A percentile compares a stretch with the other conserved stretches of the same genome.
phyloP scores from a whole-genome alignment of 73 alveolate species.

The Symbiodinium pilosum region DNA sequence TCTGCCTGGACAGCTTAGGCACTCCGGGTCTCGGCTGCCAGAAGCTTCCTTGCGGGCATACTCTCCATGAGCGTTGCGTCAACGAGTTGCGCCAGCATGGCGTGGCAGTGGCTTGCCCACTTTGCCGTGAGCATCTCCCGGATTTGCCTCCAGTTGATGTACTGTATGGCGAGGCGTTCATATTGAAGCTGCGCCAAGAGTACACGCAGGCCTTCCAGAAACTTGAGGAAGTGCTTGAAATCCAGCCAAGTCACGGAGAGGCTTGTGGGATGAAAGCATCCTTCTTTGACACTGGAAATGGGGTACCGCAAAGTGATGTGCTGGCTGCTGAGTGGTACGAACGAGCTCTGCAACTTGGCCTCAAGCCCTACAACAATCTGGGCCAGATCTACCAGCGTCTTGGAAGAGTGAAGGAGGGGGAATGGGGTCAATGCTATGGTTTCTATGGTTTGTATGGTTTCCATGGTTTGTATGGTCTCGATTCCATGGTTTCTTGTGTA shows the following conservation, averaged over 20 bases:
- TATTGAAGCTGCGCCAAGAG: not conserved
- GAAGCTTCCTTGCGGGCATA: not conserved
- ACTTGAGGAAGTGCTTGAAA: not conserved
- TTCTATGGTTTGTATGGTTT: no score
- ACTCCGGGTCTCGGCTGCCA: constrained; percentile 7
- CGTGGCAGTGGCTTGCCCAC: not conserved
- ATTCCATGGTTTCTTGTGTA: no score
- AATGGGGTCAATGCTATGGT: no score
- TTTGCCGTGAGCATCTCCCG: not conserved
- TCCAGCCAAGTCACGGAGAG: not conserved
- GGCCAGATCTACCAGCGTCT: not conserved
- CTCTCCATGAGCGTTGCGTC: not conserved
- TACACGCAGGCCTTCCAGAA: not conserved
- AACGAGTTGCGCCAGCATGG: not conserved
- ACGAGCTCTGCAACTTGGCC: no score
- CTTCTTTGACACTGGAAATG: not conserved
- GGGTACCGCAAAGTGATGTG: not conserved
- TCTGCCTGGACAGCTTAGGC: not conserved
- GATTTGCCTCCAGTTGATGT: not conserved
- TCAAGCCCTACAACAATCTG: not conserved
- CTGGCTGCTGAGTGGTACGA: no score
- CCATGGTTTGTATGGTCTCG: no score
- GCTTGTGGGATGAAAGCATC: not conserved
- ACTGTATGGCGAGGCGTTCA: not conserved
- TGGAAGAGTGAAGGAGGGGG: not conserved